Base-by-base conservation (phyloP, 768 basidiomycete genomes). In the Pleurotus cornucopiae region DNA sequence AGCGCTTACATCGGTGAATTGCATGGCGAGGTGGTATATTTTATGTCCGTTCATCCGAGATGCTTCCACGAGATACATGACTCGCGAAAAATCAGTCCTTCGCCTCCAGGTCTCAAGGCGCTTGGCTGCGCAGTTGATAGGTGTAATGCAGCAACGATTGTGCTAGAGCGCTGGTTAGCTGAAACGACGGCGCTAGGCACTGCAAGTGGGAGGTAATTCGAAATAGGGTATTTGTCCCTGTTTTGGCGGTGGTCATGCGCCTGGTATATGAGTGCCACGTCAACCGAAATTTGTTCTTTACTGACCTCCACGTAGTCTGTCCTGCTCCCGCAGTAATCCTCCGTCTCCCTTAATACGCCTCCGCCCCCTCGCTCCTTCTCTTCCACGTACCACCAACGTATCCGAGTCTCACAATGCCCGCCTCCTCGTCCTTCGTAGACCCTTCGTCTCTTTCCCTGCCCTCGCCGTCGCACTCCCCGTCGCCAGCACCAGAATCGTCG, bases 251-350 rank as follows among this genome's bases (percentile, higher is more conserved):
- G 48, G 48, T 14, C 26, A 25, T 40, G 13, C n/a, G 34, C 37
- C 16, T n/a, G 37, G 20, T 53, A 53, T 53, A 30, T 39, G 13
- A 41, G 38, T 57, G 63, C 63, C 65, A 67, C 64, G 62, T 57
- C 58, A 51, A 51, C 49, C 46, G 47, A 12, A 14, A 0, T 9
- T 16, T 4, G 54, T 54, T 65, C 66, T 57, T 61, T 44, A 69
- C 69, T 34, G 69, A 62, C 62, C 49, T 64, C 69, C 70, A 71
- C 70, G 70, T 70, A 67, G 61, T 65, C 63, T 64, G 70, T 72
- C 71, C 71, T 72, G 71, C 69, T 41, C 61, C 63, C 67, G 69
- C 71, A 72, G 71, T 71, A 70, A 57, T 59, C 58, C 58, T 47
- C 53, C 55, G 21, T 21, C 41, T 39, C 53, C 54, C 56, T 46